Base-by-base conservation (phyloP, 495 filamentous ascomycete species). In the Penicillium pancosmium region DNA sequence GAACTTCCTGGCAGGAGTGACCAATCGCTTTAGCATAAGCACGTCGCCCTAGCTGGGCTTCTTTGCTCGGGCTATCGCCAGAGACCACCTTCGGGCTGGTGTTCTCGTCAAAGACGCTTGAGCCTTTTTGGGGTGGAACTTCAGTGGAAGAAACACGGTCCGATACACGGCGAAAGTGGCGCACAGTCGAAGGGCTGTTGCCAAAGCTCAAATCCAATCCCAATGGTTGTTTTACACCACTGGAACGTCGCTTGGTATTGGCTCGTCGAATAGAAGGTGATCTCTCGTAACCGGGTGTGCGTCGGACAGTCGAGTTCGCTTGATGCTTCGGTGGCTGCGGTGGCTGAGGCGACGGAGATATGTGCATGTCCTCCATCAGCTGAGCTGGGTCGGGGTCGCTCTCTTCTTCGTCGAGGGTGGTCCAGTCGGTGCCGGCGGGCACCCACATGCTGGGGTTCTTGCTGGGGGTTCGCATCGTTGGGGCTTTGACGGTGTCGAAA, bases 401-500 rank as follows among this genome's bases (percentile, higher is more conserved):
- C 6, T 64, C 62, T 18, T 73, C 71, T 18, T 68, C 63, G 13
- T 73, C 73, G n/a, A 63, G 57, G 13, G 67, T 65, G 15, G 66
- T 68, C 51, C 75, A 73, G 35, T 76, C 73, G 1, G 67, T 68
- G 27, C 72, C 68, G 47, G 78, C 73, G 34, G 71, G 73, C 9
- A 73, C 73, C 59, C 70, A 71, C 67, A 82, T 78, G 2, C 75
- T 77, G 9, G 46, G 46, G 46, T 48, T 48, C 46, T 48, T 48
- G 46, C 46, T 48, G 8, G 46, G 46, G 10, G 46, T 48, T 48
- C 21, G 10, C 46, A 48, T 48, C 21, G 46, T 48, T 16, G 81
- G 72, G 23, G 84, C 88, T 69, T 90, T 93, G 63, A 99, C 85
- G 0, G 94, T 99, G 65, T 97, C 94, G 67, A 99, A 99, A n/a